Percentiles rank a stretch among this genome's conserved stretches.
Evolutionary conservation across 1,284 basidiomycete species (phyloP).

Genomic region (Ustilago lituana): DNA sequence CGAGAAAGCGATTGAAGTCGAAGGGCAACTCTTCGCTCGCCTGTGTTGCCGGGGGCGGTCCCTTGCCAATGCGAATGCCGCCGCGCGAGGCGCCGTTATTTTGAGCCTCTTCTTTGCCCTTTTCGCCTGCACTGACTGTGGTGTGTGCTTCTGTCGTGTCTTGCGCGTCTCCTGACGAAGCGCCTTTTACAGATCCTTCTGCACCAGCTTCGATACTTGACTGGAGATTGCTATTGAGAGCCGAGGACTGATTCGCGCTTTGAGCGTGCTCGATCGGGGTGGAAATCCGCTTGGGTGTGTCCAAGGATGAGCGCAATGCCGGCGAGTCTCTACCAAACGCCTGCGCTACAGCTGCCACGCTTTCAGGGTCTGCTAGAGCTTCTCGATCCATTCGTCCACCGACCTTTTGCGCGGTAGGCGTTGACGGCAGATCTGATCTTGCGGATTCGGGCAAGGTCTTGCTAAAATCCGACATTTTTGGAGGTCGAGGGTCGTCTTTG

Average conservation of each 20-base stretch:
- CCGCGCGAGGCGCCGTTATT: slow-evolving; percentile 9
- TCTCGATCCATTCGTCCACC: slow-evolving; percentile 8
- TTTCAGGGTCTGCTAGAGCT: slow-evolving; percentile 41
- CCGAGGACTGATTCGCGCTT: not conserved
- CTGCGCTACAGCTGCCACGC: slow-evolving; percentile 51
- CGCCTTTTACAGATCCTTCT: not conserved
- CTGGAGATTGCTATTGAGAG: not conserved
- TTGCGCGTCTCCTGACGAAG: not conserved
- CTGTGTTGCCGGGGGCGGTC: slow-evolving; percentile 50
- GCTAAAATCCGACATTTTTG: slow-evolving; percentile 1
- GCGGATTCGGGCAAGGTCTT: not conserved
- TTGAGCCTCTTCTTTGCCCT: not conserved
- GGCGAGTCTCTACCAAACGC: slow-evolving; percentile 49
- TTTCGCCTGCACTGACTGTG: not conserved
- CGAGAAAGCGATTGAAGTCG: slow-evolving; percentile 66
- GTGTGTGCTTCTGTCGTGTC: not conserved
- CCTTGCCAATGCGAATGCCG: slow-evolving; percentile 55
- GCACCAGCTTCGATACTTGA: not conserved
- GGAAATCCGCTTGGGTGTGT: slow-evolving; percentile 19
- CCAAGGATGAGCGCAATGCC: slow-evolving; percentile 24
- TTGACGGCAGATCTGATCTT: slow-evolving; percentile 2
- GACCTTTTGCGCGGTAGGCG: slow-evolving; percentile 3
- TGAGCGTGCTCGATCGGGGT: slow-evolving; percentile 10
- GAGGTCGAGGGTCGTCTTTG: slow-evolving; percentile 19
- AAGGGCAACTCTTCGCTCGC: slow-evolving; percentile 62